Percentiles rank a stretch among this genome's conserved stretches.
phyloP scores from a whole-genome alignment of 306 rosid genomes.

The Prosopis cineraria region DNA sequence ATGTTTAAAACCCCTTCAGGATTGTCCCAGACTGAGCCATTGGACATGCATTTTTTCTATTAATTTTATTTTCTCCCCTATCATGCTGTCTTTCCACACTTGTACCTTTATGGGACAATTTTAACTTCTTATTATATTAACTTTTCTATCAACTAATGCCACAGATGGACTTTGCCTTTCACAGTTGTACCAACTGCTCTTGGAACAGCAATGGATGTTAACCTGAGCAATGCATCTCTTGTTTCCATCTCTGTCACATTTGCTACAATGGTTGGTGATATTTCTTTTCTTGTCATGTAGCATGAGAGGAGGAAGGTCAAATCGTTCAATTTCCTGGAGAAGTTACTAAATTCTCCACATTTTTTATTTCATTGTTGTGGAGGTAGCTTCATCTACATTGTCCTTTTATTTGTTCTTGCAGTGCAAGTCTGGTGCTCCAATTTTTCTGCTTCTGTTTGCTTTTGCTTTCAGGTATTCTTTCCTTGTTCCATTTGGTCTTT shows the following conservation, averaged over 20 bases:
- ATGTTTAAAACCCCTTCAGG: background rate
- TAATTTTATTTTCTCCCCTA: background rate
- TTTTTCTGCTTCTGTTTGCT: conserved; percentile 96
- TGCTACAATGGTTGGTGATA: conserved; percentile 93
- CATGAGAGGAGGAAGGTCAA: conserved; percentile 8
- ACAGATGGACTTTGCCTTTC: conserved; percentile 99
- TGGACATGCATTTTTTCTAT: conserved; percentile 26
- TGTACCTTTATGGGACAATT: conserved; percentile 33
- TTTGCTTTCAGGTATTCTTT: conserved; percentile 83
- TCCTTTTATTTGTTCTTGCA: conserved; percentile 49
- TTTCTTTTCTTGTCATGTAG: conserved; percentile 31
- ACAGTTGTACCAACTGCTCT: conserved; percentile 99
- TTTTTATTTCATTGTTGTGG: background rate
- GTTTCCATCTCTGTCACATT: conserved; percentile 94
- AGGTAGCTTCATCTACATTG: conserved; percentile 26
- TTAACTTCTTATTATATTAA: conserved; percentile 58
- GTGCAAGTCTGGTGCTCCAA: conserved; percentile 98
- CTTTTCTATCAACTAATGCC: conserved; percentile 97
- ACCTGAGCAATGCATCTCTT: conserved; percentile 96
- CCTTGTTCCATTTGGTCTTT: conserved; percentile 28
- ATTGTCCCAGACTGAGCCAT: background rate
- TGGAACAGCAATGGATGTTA: conserved; percentile 94
- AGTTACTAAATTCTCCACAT: conserved; percentile 12
- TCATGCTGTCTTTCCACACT: conserved; percentile 12
- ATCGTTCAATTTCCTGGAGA: conserved; percentile 17